These are phyloP conservation scores for Trebouxia sp. DNA, from an alignment of 139 green algal genomes.

Conservation along the genomic window DNA sequence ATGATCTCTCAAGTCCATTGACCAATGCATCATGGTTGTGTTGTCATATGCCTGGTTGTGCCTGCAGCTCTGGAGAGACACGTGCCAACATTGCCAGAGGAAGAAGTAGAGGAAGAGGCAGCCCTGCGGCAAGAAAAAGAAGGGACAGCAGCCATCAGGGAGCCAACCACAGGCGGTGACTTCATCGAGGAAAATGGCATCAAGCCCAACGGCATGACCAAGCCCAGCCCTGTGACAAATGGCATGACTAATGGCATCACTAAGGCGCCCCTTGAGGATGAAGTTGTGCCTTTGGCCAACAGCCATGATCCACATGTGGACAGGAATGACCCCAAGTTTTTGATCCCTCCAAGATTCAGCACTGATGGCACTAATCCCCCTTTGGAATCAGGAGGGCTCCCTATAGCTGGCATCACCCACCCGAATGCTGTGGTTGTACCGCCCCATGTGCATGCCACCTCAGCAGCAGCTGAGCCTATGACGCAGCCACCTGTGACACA, in stretches of 20 bases:
- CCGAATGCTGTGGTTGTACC: not conserved
- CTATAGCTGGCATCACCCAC: constrained; percentile 7
- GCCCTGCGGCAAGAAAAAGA: constrained; percentile 14
- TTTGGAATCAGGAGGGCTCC: not conserved
- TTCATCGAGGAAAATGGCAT: no score
- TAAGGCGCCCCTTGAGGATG: not conserved
- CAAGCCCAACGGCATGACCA: not conserved
- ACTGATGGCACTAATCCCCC: not conserved
- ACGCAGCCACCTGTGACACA: not conserved
- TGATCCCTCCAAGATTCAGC: not conserved
- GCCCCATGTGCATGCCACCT: not conserved
- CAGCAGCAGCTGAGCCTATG: not conserved
- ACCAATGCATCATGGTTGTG: no score
- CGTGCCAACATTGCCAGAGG: constrained; percentile 15
- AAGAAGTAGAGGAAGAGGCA: constrained; percentile 12
- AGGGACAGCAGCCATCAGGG: not conserved
- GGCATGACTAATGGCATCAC: not conserved
- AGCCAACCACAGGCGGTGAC: constrained; percentile 10
- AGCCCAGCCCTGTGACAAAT: not conserved
- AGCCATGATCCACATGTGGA: constrained; percentile 15
- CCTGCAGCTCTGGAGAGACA: constrained; percentile 35
- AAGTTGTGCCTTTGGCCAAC: constrained; percentile 14
- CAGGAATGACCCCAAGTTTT: not conserved
- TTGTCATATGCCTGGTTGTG: no score
- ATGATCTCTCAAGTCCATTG: no score